Evolutionary conservation across 2,329 filamentous ascomycete genomes (phyloP), one percentile per base, ranked within the genome.

Genomic region (Colletotrichum viniferum): DNA sequence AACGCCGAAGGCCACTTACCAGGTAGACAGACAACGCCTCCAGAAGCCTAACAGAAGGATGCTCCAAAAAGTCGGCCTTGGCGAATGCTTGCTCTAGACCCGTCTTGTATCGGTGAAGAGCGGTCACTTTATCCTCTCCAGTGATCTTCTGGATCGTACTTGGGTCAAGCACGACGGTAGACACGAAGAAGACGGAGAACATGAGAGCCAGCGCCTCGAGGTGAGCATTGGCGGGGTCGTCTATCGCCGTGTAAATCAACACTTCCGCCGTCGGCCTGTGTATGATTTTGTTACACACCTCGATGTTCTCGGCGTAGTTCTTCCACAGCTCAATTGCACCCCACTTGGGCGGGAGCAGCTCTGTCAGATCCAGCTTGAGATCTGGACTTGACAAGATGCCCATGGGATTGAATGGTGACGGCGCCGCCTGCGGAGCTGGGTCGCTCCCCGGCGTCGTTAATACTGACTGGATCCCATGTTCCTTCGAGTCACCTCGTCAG

Each of bases 141-240:
- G 81, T 72, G 5, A 81, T 18, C 4, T 36, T 48, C 3, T 77
- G 79, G 36, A 84, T 87, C 4, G 89, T 85, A 2, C 84, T 80
- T 0, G 79, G 74, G 0, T 78, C 73, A 2, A 90, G 79, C 64
- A 86, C 87, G 1, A 85, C 72, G 4, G 89, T 79, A 0, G 90
- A 80, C 5, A 86, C 83, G 76, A 84, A 88, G 77, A 91, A 92
- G 16, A 92, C 87, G 71, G 86, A 81, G 69, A 86, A 88, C 73
- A 86, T 85, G 6, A 88, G 79, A 0, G 86, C 86, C 8, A 84
- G 10, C 1, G 73, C 73, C 4, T 84, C 83, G 0, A 76, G 69
- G 0, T 80, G 74, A 0, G 83, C 82, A 3, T 72, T 71, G 1
- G 38, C 65, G 1, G 84, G 83, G 28, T 84, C 77, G 21, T 80